phyloP scores from a whole-genome alignment of 2,329 filamentous ascomycete genomes.

The Alternaria ventricosa region DNA sequence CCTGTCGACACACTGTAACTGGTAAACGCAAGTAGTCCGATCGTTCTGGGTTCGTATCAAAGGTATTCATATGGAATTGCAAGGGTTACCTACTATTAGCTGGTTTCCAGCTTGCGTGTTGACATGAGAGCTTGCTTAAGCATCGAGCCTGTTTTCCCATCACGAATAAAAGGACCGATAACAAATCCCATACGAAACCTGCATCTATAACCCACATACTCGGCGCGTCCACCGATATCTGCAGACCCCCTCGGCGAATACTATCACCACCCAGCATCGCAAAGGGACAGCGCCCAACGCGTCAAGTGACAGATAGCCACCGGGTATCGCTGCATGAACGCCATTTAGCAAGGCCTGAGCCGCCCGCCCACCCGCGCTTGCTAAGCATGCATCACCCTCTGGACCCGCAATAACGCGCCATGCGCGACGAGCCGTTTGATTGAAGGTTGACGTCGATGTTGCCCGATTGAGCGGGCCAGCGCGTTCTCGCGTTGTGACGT shows the following conservation, averaged over 20 bases:
- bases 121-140: no score
- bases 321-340: slow-evolving; percentile 1
- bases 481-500: slow-evolving; percentile 36
- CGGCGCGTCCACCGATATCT: neutral
- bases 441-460: slow-evolving; percentile 34
- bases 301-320: slow-evolving; percentile 9
- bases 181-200: neutral
- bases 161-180: neutral
- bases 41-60: no score
- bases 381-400: slow-evolving; percentile 6
- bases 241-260: neutral
- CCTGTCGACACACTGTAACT: no score
- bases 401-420: slow-evolving; percentile 3
- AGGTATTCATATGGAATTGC: no score
- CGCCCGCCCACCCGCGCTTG: slow-evolving; percentile 1
- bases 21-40: no score
- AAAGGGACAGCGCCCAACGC: neutral
- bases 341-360: slow-evolving; percentile 3
- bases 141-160: neutral
- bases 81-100: no score
- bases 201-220: neutral
- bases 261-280: neutral
- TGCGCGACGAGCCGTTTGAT: slow-evolving; percentile 10
- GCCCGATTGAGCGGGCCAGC: no score
- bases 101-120: no score